These are phyloP conservation scores for Garcia nutans DNA, from an alignment of 345 rosid genomes.

Conservation along the genomic window DNA sequence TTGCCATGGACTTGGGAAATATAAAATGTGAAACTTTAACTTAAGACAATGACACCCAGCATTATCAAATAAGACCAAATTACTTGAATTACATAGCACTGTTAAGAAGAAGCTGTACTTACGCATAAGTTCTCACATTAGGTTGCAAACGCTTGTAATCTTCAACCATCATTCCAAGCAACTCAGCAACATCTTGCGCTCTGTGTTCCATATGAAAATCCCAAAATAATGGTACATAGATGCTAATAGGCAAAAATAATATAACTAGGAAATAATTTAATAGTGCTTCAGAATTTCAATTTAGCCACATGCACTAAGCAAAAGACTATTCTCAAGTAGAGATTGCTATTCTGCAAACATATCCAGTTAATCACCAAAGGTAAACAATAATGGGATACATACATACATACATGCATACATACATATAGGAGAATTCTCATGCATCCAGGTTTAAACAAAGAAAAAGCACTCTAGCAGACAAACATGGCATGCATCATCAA, in stretches of 20 bases:
- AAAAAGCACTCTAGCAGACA: neutral
- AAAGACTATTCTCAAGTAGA: neutral
- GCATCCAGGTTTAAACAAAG: neutral
- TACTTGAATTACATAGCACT: constrained; percentile 7
- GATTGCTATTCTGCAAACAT: neutral
- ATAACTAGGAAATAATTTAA: neutral
- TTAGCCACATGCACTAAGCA: neutral
- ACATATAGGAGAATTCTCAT: neutral
- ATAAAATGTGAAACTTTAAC: constrained; percentile 4
- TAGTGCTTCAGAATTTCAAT: constrained; percentile 7
- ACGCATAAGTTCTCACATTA: constrained; percentile 84
- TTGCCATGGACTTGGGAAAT: neutral
- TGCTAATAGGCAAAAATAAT: no score
- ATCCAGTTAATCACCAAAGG: no score
- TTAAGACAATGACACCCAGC: constrained; percentile 5
- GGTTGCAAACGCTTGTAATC: constrained; percentile 88
- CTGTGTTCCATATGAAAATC: constrained; percentile 43
- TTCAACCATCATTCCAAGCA: constrained; percentile 99
- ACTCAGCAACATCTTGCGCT: constrained; percentile 93
- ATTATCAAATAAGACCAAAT: constrained; percentile 3
- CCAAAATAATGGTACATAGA: neutral
- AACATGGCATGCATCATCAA: neutral
- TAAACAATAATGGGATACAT: no score
- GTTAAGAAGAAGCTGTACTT: constrained; percentile 32
- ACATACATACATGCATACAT: no score